phyloP scores from a whole-genome alignment of 202 grass and related monocot species.

The Eragrostis tef region DNA sequence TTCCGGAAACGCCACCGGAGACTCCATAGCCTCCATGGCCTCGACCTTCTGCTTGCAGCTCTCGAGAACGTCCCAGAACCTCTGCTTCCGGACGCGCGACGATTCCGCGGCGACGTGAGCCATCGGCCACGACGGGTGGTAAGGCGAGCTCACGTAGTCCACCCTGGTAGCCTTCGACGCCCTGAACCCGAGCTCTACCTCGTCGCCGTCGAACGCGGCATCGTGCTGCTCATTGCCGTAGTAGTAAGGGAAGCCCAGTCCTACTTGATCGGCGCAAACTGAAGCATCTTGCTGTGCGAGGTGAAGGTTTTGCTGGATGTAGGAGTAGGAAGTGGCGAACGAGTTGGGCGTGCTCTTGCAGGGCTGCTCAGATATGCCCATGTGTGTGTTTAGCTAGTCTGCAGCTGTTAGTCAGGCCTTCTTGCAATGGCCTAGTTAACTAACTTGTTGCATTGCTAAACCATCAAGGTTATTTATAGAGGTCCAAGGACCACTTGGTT shows the following conservation, averaged over 20 bases:
- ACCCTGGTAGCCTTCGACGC: constrained; percentile 45
- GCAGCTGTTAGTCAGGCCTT: background rate
- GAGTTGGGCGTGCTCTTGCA: constrained; percentile 1
- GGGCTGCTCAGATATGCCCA: constrained; percentile 24
- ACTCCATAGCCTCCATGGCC: constrained; percentile 57
- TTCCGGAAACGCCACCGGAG: constrained; percentile 21
- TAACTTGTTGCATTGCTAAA: background rate
- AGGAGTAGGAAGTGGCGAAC: constrained; percentile 2
- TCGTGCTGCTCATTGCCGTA: constrained; percentile 37
- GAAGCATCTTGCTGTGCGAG: constrained; percentile 34
- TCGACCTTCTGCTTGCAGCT: constrained; percentile 73
- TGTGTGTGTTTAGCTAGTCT: background rate
- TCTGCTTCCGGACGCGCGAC: constrained; percentile 50
- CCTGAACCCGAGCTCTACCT: constrained; percentile 35
- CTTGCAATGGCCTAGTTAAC: constrained; percentile 34
- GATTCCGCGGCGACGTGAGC: constrained; percentile 12
- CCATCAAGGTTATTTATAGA: constrained; percentile 30
- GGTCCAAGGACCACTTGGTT: background rate
- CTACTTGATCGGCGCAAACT: constrained; percentile 24
- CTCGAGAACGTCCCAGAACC: constrained; percentile 54
- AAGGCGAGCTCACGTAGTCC: constrained; percentile 54
- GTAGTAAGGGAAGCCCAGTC: constrained; percentile 42
- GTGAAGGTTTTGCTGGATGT: constrained; percentile 16
- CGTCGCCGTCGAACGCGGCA: constrained; percentile 40
- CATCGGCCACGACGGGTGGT: constrained; percentile 39